Evolutionary conservation across 306 rosid genomes (phyloP).

Genomic region (Pyrus betulifolia): DNA sequence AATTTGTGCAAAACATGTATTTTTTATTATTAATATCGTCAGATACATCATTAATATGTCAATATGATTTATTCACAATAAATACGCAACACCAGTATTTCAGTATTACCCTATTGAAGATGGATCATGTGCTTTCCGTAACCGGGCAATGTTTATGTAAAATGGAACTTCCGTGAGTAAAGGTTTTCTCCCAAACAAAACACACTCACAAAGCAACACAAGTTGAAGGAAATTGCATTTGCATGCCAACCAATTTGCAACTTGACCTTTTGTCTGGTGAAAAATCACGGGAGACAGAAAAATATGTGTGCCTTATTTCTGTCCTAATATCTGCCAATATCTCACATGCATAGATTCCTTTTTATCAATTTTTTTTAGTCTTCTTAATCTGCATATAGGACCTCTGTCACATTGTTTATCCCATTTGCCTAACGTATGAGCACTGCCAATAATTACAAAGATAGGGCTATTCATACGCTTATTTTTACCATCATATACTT

Average conservation of each 20-base stretch:
- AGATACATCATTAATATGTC: too few species aligned
- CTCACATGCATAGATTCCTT: background rate
- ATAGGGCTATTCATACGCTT: accelerated
- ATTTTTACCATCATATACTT: accelerated
- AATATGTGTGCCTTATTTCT: background rate
- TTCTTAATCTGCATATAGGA: background rate
- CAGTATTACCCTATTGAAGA: too few species aligned
- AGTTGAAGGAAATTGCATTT: background rate
- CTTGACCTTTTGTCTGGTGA: background rate
- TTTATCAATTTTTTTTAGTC: background rate
- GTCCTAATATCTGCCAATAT: background rate
- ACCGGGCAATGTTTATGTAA: background rate
- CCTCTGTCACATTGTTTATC: background rate
- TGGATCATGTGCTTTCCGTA: background rate
- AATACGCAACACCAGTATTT: background rate
- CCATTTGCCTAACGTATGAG: background rate
- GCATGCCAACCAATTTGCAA: background rate
- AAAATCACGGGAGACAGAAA: background rate
- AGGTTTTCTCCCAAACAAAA: background rate
- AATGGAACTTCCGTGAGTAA: background rate
- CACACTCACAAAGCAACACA: background rate
- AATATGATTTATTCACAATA: too few species aligned
- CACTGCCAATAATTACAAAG: background rate
- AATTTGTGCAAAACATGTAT: too few species aligned
- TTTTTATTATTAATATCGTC: too few species aligned